Evolutionary conservation across 805 yeast genomes (phyloP).

Genomic region (Cyberlindnera lachancei): DNA sequence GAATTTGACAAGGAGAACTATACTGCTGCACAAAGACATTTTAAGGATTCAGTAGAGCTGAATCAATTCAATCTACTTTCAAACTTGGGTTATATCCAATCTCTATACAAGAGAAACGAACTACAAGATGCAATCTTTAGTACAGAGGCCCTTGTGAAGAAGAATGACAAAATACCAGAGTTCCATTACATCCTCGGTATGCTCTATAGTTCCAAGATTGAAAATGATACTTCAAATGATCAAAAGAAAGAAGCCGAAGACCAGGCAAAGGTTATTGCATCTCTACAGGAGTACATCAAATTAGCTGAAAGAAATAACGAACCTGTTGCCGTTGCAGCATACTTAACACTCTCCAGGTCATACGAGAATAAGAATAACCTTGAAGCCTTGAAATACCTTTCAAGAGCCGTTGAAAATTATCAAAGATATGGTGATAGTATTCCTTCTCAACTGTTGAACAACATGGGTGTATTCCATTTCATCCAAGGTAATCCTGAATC

Average conservation of each 20-base stretch:
- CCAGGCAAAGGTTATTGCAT: slow-evolving; percentile 44
- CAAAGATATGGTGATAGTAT: slow-evolving; percentile 25
- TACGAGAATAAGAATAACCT: slow-evolving; percentile 60
- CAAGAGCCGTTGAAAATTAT: slow-evolving; percentile 50
- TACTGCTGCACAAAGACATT: slow-evolving; percentile 62
- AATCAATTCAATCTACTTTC: slow-evolving; percentile 64
- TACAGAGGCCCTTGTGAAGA: slow-evolving; percentile 65
- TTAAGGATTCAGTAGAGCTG: slow-evolving; percentile 61
- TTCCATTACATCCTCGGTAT: slow-evolving; percentile 71
- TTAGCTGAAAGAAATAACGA: slow-evolving; percentile 52
- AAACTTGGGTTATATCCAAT: slow-evolving; percentile 77
- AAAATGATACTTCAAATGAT: slow-evolving; percentile 1
- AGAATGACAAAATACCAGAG: slow-evolving; percentile 64
- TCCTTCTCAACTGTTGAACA: slow-evolving; percentile 62
- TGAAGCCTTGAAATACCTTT: slow-evolving; percentile 59
- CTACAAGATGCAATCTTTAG: slow-evolving; percentile 80
- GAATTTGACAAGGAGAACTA: slow-evolving; percentile 52
- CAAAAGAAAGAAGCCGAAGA: slow-evolving; percentile 3
- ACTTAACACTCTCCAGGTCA: slow-evolving; percentile 58
- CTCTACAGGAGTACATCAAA: slow-evolving; percentile 64
- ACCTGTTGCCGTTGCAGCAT: slow-evolving; percentile 55
- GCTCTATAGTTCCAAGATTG: slow-evolving; percentile 40
- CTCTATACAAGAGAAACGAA: slow-evolving; percentile 68
- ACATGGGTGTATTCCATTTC: slow-evolving; percentile 78
- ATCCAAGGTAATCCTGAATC: slow-evolving; percentile 51